These are phyloP conservation scores for Arthrobotrys conoides DNA, from an alignment of 2,329 filamentous ascomycete genomes.

Conservation along the genomic window DNA sequence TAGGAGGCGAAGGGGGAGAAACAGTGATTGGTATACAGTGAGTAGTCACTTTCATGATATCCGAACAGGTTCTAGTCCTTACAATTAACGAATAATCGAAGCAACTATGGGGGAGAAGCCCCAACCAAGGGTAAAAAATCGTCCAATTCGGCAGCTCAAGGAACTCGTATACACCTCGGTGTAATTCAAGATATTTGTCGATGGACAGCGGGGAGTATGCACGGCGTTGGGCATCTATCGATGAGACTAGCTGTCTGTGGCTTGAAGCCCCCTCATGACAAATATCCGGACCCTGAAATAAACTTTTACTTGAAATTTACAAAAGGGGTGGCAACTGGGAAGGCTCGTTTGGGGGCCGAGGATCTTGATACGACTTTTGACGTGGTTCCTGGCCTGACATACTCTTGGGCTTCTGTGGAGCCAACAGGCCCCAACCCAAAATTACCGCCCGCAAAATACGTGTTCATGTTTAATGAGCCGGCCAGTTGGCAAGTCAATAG, in stretches of 20 bases:
- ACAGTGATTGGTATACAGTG: conserved; percentile 7
- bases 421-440: neutral
- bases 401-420: neutral
- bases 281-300: neutral
- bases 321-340: neutral
- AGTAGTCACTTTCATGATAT: neutral
- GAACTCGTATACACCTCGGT: conserved; percentile 12
- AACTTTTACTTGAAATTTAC: conserved; percentile 2
- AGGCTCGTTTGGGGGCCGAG: neutral
- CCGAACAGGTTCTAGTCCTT: no score
- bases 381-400: neutral
- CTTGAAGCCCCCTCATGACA: conserved; percentile 1
- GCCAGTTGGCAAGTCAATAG: conserved; percentile 5
- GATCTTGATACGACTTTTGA: conserved; percentile 11
- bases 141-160: neutral
- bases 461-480: conserved; percentile 7
- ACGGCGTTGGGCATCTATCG: neutral
- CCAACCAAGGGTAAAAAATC: no score
- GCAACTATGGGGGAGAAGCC: conserved; percentile 9
- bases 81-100: no score
- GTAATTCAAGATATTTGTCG: conserved; percentile 3
- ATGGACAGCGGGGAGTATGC: neutral
- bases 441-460: neutral
- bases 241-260: neutral
- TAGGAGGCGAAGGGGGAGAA: neutral